Evolutionary conservation across 2,329 filamentous ascomycete species (phyloP).

Genomic region (Ophiosphaerella narmari): DNA sequence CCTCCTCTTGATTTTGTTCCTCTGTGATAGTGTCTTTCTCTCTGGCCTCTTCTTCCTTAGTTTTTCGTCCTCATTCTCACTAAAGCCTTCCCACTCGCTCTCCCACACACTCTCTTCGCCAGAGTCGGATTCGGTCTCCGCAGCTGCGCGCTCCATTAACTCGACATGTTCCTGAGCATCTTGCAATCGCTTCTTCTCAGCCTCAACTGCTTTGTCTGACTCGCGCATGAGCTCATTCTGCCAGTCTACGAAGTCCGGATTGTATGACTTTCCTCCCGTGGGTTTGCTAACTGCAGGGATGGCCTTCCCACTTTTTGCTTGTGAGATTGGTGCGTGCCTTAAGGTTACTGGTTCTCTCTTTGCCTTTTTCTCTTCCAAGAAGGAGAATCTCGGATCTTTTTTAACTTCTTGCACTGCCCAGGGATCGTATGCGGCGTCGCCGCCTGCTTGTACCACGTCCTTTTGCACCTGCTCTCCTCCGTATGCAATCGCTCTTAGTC

Average conservation of each 20-base stretch:
- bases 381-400: conserved; percentile 63
- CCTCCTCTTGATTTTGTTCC: conserved; percentile 84
- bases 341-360: conserved; percentile 76
- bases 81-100: conserved; percentile 71
- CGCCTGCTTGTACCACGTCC: conserved; percentile 60
- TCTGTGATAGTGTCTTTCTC: conserved; percentile 82
- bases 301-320: conserved; percentile 79
- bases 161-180: conserved; percentile 69
- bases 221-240: conserved; percentile 74
- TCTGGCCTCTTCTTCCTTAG: conserved; percentile 75
- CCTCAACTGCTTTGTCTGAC: conserved; percentile 76
- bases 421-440: conserved; percentile 69
- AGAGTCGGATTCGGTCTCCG: conserved; percentile 73
- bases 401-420: conserved; percentile 66
- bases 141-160: conserved; percentile 70
- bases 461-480: conserved; percentile 65
- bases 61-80: conserved; percentile 57
- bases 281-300: conserved; percentile 81
- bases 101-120: conserved; percentile 95
- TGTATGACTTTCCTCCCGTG: conserved; percentile 85
- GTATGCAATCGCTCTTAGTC: conserved; percentile 75
- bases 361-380: conserved; percentile 67
- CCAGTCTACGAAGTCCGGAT: conserved; percentile 86
- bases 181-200: conserved; percentile 74
- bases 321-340: conserved; percentile 75